Base-by-base conservation (phyloP, 2,329 filamentous ascomycete species). In the Lojkania enalia region DNA sequence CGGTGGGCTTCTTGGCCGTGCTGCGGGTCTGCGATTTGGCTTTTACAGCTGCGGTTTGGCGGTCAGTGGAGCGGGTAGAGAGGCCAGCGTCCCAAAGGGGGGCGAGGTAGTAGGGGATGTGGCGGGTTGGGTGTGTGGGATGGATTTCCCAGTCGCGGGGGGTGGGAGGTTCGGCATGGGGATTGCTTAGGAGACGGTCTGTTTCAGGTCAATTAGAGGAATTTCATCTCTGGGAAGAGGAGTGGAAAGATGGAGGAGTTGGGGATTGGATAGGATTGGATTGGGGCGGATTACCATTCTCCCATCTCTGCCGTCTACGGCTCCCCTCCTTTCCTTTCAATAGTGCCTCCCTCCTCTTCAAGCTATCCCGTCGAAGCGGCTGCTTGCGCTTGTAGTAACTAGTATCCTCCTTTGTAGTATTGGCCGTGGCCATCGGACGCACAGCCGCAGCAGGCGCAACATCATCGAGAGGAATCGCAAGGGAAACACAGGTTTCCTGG, bases 251-350 rank as follows among this genome's bases (percentile, higher is more conserved):
- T 41, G 44, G 44, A 48, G 30, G 47, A 41, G 44, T 30, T 40
- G 20, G 35, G n/a, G 47, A 43, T 42, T 46, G 48, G 35, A 35
- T 41, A 33, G 50, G 47, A 35, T 44, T 42, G 37, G 15, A 41
- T 40, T 32, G 39, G 38, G 37, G 43, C 20, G 23, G 30, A 38
- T 40, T 42, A 95, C 90, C 88, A 70, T 97, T 99, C 76, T 99
- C 94, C 90, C 91, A 97, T 44, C 92, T 81, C 59, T 92, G 85
- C 38, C 92, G 80, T 61, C 92, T 85, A 25, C 92, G 82, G 59
- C 84, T 92, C 23, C 92, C 92, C 70, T 96, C 90, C 57, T 95
- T 95, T 44, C 92, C 92, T 74, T 90, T 95, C 21, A 94, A 76
- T 40, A 95, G 65, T 2, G 84, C 82, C 54, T 96, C 90, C 14